Conservation (phyloP, 2,329 filamentous ascomycete genomes). For the Aspergillus sp. region DNA sequence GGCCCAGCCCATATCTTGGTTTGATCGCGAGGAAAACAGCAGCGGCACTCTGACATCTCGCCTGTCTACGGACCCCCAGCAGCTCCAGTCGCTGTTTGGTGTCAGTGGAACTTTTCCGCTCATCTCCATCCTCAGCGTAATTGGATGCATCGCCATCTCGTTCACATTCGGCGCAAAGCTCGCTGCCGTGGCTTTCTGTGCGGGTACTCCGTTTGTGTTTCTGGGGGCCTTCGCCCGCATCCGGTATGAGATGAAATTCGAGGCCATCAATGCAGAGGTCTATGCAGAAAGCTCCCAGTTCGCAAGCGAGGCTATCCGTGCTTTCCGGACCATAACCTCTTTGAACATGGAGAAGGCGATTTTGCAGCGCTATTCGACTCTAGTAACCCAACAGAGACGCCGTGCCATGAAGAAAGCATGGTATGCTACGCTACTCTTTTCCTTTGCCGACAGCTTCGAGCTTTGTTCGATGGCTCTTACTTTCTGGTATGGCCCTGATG, state of each 20-base stretch:
- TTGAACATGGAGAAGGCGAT: constrained; percentile 70
- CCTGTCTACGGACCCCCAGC: constrained; percentile 41
- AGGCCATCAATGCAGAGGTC: constrained; percentile 65
- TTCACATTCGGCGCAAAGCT: constrained; percentile 78
- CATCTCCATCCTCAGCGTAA: constrained; percentile 64
- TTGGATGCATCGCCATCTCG: constrained; percentile 64
- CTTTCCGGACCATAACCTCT: constrained; percentile 69
- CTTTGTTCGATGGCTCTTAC: constrained; percentile 62
- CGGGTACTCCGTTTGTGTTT: constrained; percentile 54
- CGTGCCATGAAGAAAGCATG: constrained; percentile 61
- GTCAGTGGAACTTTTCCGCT: constrained; percentile 51
- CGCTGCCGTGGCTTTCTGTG: constrained; percentile 64
- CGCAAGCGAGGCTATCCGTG: constrained; percentile 70
- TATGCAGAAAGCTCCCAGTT: constrained; percentile 75
- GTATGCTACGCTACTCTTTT: constrained; percentile 64
- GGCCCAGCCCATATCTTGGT: constrained; percentile 1
- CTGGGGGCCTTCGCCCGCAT: constrained; percentile 51
- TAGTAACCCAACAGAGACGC: constrained; percentile 60
- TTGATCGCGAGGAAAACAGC: constrained; percentile 3
- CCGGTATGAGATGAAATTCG: constrained; percentile 67
- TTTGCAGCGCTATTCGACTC: constrained; percentile 57
- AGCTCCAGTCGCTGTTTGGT: constrained; percentile 52
- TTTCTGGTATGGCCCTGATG: constrained; percentile 49
- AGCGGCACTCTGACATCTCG: constrained; percentile 1
- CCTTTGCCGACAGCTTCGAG: constrained; percentile 66